Evolutionary conservation across 805 yeast genomes (phyloP).

Genomic region (Lachancea mirantina): DNA sequence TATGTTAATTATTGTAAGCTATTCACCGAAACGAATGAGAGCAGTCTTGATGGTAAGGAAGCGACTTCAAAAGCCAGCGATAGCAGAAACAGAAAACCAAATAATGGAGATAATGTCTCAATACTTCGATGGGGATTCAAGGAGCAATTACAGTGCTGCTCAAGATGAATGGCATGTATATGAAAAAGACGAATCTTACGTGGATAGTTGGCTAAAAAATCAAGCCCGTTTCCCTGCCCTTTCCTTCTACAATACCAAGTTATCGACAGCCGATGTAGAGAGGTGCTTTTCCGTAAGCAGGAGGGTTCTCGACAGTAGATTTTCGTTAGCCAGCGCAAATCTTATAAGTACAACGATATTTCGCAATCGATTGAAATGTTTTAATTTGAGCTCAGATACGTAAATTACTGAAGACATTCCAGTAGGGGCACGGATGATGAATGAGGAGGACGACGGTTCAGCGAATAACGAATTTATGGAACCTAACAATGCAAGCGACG

Average conservation of each 20-base stretch:
- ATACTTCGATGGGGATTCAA: background rate
- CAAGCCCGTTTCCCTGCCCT: slow-evolving; percentile 1
- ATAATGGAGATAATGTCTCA: background rate
- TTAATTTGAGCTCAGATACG: no score
- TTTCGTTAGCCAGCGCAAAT: slow-evolving; percentile 1
- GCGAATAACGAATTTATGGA: no score
- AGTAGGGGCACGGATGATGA: no score
- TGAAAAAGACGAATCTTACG: slow-evolving; percentile 1
- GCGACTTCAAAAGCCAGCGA: background rate
- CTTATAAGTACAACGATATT: background rate
- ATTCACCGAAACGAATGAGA: slow-evolving; percentile 3
- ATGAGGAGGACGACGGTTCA: no score
- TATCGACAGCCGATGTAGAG: no score
- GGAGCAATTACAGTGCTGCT: background rate
- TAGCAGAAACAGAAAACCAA: background rate
- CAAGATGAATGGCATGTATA: slow-evolving; percentile 11
- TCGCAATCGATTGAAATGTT: slow-evolving; percentile 1
- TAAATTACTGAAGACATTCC: background rate
- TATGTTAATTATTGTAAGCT: slow-evolving; percentile 9
- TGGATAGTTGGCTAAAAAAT: background rate
- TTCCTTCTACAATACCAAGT: background rate
- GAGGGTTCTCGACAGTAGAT: slow-evolving; percentile 1
- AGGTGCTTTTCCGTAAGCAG: slow-evolving; percentile 1
- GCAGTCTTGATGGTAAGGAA: background rate
- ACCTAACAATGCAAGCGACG: no score